Conservation (phyloP, 1,284 basidiomycete genomes). For the Cryptococcus hybrid region DNA sequence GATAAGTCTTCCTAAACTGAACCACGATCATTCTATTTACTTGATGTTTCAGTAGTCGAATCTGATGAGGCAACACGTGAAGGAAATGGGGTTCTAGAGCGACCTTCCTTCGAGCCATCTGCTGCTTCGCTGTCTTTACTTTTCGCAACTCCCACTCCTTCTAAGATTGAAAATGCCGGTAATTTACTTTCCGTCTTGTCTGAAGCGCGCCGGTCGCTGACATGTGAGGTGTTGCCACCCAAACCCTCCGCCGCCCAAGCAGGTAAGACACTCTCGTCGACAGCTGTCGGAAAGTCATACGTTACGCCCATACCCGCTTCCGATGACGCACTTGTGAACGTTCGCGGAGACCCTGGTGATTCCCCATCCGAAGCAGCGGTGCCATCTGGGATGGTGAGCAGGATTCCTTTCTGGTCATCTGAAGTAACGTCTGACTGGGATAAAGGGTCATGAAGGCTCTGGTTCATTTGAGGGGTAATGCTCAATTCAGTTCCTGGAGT, state of each 20-base stretch:
- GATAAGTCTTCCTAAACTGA: no score
- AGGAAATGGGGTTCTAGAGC: not conserved
- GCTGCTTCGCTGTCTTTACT: not conserved
- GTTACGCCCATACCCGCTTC: constrained; percentile 18
- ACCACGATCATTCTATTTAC: not conserved
- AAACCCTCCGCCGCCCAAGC: constrained; percentile 26
- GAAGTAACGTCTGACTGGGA: not conserved
- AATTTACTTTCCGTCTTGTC: no score
- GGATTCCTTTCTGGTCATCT: no score
- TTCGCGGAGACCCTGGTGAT: constrained; percentile 5
- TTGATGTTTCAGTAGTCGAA: not conserved
- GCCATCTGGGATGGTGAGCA: no score
- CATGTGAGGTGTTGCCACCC: constrained; percentile 9
- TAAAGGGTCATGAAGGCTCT: not conserved
- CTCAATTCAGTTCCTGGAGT: not conserved
- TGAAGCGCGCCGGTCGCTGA: not conserved
- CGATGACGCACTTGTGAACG: constrained; percentile 11
- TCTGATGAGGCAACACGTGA: not conserved
- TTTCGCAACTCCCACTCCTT: not conserved
- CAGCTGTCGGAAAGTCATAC: constrained; percentile 22
- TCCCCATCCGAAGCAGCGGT: not conserved
- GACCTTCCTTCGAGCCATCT: not conserved
- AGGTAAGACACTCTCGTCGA: constrained; percentile 8
- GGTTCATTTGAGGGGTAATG: not conserved
- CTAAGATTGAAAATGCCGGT: not conserved